Conservation (phyloP, 2,329 filamentous ascomycete species). For the Sporothrix dimorphospora region DNA sequence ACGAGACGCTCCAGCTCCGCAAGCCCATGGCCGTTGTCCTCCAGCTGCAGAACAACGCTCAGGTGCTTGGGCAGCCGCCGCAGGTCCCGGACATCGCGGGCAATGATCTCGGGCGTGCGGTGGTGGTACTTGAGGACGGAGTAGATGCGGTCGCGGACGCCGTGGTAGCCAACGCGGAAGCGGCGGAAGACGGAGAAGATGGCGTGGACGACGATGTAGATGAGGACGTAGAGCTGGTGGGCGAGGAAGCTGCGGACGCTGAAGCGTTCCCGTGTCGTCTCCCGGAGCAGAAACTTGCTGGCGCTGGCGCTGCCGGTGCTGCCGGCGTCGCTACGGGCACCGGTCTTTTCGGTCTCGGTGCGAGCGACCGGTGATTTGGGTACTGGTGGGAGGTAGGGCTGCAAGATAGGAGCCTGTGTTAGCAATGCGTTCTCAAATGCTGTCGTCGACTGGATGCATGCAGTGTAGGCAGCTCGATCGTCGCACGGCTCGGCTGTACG, state of each 20-base stretch:
- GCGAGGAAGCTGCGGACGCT: conserved; percentile 65
- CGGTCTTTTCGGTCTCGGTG: conserved; percentile 34
- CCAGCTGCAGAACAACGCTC: conserved; percentile 79
- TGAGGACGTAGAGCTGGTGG: conserved; percentile 64
- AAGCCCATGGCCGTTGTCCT: conserved; percentile 68
- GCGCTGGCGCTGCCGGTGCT: not conserved
- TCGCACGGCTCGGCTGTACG: not conserved
- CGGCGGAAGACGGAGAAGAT: conserved; percentile 89
- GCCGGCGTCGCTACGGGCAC: not conserved
- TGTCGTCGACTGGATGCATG: not conserved
- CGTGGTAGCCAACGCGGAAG: conserved; percentile 76
- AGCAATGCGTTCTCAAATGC: not conserved
- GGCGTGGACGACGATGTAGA: conserved; percentile 73
- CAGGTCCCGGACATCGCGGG: conserved; percentile 78
- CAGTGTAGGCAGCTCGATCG: not conserved
- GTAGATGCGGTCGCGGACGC: conserved; percentile 74
- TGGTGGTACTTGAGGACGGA: conserved; percentile 94
- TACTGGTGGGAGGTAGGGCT: conserved; percentile 45
- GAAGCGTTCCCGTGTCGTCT: conserved; percentile 48
- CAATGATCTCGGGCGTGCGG: conserved; percentile 88
- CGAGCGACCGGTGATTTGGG: conserved; percentile 36
- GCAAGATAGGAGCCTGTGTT: not conserved
- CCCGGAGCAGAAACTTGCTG: conserved; percentile 21
- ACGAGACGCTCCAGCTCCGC: conserved; percentile 82
- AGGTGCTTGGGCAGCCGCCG: conserved; percentile 79